phyloP scores from a whole-genome alignment of 176 grass and related monocot species.

The Tuctoria greenei region DNA sequence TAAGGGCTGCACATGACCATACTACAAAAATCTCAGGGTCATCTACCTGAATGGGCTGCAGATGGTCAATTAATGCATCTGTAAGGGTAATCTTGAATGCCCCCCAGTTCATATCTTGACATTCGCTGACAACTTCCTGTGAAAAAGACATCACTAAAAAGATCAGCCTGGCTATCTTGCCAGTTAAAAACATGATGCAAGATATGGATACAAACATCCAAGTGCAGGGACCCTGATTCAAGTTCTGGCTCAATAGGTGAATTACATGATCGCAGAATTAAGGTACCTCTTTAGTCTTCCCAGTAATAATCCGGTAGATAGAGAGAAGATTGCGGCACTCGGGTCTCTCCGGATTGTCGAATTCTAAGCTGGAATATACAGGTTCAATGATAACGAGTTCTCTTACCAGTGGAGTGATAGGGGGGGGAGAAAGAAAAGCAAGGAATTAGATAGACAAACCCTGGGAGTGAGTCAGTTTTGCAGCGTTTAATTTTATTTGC shows the following conservation, averaged over 20 bases:
- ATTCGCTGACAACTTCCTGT: slow-evolving; percentile 85
- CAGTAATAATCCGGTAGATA: slow-evolving; percentile 79
- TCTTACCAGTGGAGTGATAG: not conserved
- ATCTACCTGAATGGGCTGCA: slow-evolving; percentile 85
- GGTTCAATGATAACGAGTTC: slow-evolving; percentile 26
- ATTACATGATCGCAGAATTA: not conserved
- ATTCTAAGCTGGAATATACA: slow-evolving; percentile 66
- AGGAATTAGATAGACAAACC: slow-evolving; percentile 47
- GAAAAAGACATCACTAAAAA: slow-evolving; percentile 16
- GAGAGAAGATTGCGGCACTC: slow-evolving; percentile 97
- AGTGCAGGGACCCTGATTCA: slow-evolving; percentile 5
- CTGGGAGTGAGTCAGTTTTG: slow-evolving; percentile 88
- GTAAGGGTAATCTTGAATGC: slow-evolving; percentile 76
- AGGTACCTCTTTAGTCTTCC: slow-evolving; percentile 88
- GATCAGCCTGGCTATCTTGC: slow-evolving; percentile 12
- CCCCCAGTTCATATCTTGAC: slow-evolving; percentile 95
- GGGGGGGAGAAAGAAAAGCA: not conserved
- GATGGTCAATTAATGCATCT: slow-evolving; percentile 83
- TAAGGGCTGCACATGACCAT: not conserved
- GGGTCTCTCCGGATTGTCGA: slow-evolving; percentile 88
- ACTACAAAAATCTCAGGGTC: not conserved
- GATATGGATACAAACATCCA: slow-evolving; percentile 23
- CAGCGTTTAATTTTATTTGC: slow-evolving; percentile 94
- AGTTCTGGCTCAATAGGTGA: slow-evolving; percentile 13
- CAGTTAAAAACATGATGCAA: slow-evolving; percentile 3